phyloP scores from a whole-genome alignment of 768 basidiomycete genomes.

The Hydnomerulius pinastri region DNA sequence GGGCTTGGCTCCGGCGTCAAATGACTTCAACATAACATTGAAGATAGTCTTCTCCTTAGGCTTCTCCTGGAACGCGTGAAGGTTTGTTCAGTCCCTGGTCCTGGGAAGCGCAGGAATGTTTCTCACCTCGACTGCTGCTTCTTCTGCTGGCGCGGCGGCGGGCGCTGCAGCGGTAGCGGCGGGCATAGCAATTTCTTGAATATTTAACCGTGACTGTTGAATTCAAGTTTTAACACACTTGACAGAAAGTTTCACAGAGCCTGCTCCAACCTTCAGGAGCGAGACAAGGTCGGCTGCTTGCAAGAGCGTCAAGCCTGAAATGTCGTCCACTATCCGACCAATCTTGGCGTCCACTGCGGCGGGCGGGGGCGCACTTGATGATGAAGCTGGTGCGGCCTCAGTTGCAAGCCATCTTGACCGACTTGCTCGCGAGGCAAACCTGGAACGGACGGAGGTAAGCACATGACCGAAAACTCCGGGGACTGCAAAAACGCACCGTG shows the following conservation, averaged over 20 bases:
- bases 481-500: slow-evolving; percentile 10
- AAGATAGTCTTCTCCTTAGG: slow-evolving; percentile 99
- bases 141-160: slow-evolving; percentile 58
- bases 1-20: slow-evolving; percentile 88
- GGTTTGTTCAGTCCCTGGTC: neutral
- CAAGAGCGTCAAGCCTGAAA: slow-evolving; percentile 82
- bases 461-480: neutral
- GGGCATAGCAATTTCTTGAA: slow-evolving; percentile 96
- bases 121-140: slow-evolving; percentile 63
- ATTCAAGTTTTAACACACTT: neutral
- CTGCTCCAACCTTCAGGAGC: slow-evolving; percentile 72
- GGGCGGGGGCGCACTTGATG: slow-evolving; percentile 44
- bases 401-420: slow-evolving; percentile 60
- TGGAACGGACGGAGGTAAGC: slow-evolving; percentile 8
- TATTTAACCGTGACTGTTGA: slow-evolving; percentile 83
- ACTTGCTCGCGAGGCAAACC: slow-evolving; percentile 28
- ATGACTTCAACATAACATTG: slow-evolving; percentile 92
- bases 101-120: neutral
- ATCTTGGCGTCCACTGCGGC: slow-evolving; percentile 63
- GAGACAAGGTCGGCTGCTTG: slow-evolving; percentile 96
- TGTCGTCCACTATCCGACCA: slow-evolving; percentile 87
- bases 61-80: slow-evolving; percentile 61
- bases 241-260: neutral
- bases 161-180: slow-evolving; percentile 64
- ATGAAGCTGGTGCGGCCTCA: slow-evolving; percentile 43